A percentile compares a stretch with the other conserved stretches of the same genome.
Evolutionary conservation across 2,329 filamentous ascomycete species (phyloP).

Genomic region (Penicillium sp.): DNA sequence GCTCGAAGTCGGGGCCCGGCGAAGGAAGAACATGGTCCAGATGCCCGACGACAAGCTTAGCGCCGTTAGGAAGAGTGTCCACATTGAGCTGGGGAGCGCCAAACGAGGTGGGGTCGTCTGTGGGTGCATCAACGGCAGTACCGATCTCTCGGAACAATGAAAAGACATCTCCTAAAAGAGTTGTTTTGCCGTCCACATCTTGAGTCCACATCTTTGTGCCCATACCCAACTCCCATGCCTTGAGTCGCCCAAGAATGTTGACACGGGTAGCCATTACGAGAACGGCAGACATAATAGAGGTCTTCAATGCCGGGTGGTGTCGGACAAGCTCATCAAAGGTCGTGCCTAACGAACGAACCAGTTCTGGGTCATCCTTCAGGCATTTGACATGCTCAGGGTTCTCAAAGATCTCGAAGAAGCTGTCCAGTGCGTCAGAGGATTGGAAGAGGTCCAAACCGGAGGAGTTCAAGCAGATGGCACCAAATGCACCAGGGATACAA

Average conservation of each 20-base stretch:
- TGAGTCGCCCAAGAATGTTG: conserved; percentile 66
- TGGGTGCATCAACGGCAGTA: conserved; percentile 23
- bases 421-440: conserved; percentile 74
- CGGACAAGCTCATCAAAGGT: conserved; percentile 92
- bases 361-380: conserved; percentile 70
- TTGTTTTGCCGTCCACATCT: conserved; percentile 56
- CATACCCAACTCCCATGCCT: conserved; percentile 66
- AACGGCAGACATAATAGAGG: conserved; percentile 77
- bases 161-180: conserved; percentile 56
- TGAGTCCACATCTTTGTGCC: conserved; percentile 75
- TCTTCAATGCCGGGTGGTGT: conserved; percentile 82
- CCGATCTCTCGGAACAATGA: conserved; percentile 38
- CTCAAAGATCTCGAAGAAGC: conserved; percentile 95
- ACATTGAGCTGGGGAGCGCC: conserved; percentile 30
- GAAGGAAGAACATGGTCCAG: conserved; percentile 28
- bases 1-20: conserved; percentile 31
- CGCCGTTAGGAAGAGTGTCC: conserved; percentile 37
- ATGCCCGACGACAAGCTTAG: conserved; percentile 34
- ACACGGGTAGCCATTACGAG: conserved; percentile 86
- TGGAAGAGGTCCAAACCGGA: conserved; percentile 84
- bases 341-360: conserved; percentile 71
- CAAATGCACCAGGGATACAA: conserved; percentile 81
- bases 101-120: conserved; percentile 23
- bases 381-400: conserved; percentile 83
- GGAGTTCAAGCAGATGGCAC: conserved; percentile 89